Evolutionary conservation across 2,329 filamentous ascomycete species (phyloP), one percentile per base, ranked within the genome.

Genomic region (Nigrograna mackinnonii): DNA sequence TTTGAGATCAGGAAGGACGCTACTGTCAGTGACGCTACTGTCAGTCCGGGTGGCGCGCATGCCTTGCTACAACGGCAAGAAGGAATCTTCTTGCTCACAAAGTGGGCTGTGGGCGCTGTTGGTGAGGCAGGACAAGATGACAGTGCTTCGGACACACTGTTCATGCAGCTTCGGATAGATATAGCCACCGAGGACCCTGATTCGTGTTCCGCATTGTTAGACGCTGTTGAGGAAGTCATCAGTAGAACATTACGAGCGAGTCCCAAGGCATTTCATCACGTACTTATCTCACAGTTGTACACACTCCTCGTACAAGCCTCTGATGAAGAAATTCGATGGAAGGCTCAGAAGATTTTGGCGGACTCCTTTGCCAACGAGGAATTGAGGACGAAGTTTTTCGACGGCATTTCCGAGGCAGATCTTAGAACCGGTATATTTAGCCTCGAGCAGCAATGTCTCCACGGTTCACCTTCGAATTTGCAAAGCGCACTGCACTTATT

Each of bases 401-500:
- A 33, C 7, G 40, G 54, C 14, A 24, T 56, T 24, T 47, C 40
- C 1, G 20, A 52, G 28, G 14, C 38, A 1, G 47, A 60, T 31
- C 28, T 52, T 3, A 39, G 55, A 2, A 6, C 39, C n/a, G 60
- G 50, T 0, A 40, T 67, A 7, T 31, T 41, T 7, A 53, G 49
- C n/a, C 51, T 68, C 2, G 52, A 66, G 41, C 20, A 12, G 2
- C 62, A 64, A 37, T 65, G 58, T 26, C 44, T 65, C 9, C 19
- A 46, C 1, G 54, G 46, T 5, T 52, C 62, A 11, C 65, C 65
- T 6, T 63, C 62, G 7, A 62, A 58, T 43, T 55, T 49, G 46
- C 58, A 67, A 48, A 57, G 50, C 37, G 62, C 58, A 1, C 44
- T 68, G 2, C 57, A 56, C 35, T 52, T 68, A 1, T 44, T 66